These are phyloP conservation scores for Phellinidium pouzarii DNA, from an alignment of 1,284 basidiomycete genomes.

Conservation along the genomic window DNA sequence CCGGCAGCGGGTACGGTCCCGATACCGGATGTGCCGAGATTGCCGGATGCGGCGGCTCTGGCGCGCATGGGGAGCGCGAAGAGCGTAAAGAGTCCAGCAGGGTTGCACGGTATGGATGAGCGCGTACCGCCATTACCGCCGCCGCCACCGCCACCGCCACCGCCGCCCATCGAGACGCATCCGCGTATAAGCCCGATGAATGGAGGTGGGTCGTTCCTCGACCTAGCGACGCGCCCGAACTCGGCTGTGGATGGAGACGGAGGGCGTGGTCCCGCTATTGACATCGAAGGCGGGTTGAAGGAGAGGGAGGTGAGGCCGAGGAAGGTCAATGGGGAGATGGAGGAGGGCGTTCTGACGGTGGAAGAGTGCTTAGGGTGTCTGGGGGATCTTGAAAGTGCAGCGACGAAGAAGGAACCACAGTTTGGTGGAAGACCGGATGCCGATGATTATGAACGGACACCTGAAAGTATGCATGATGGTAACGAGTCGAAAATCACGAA, in stretches of 20 bases:
- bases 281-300: slow-evolving; percentile 1
- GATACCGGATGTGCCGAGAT: slow-evolving; percentile 13
- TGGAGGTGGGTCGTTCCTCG: slow-evolving; percentile 8
- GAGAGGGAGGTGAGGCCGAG: not conserved
- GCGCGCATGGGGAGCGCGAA: slow-evolving; percentile 7
- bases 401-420: not conserved
- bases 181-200: not conserved
- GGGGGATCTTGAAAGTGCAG: not conserved
- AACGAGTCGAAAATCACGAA: not conserved
- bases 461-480: too few species aligned
- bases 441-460: slow-evolving; percentile 4
- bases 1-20: too few species aligned
- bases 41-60: slow-evolving; percentile 13
- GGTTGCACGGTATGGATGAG: too few species aligned
- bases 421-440: not conserved
- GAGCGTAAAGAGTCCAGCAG: too few species aligned
- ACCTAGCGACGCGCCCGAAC: slow-evolving; percentile 15
- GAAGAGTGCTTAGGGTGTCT: too few species aligned
- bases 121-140: too few species aligned
- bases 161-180: slow-evolving; percentile 6
- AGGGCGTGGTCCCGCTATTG: not conserved
- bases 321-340: not conserved
- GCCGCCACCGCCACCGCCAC: slow-evolving; percentile 5
- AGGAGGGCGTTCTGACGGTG: not conserved
- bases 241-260: slow-evolving; percentile 11